These are phyloP conservation scores for Chondrostereum purpureum DNA, from an alignment of 1,284 basidiomycete species.

Conservation along the genomic window DNA sequence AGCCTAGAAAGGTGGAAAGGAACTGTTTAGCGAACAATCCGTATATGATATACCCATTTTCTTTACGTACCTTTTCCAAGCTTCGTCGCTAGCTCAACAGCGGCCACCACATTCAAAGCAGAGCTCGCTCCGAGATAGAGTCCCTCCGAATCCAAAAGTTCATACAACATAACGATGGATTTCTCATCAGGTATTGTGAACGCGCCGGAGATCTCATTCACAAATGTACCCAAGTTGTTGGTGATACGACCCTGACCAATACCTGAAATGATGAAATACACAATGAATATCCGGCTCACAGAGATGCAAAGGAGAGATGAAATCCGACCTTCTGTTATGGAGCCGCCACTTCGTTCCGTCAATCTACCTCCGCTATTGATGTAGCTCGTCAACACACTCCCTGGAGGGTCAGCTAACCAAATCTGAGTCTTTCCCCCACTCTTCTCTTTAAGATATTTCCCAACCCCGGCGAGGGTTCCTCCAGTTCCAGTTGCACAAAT, in stretches of 20 bases:
- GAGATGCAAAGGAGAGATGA: not conserved
- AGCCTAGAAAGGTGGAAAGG: slow-evolving; percentile 51
- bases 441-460: slow-evolving; percentile 82
- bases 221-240: slow-evolving; percentile 85
- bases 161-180: slow-evolving; percentile 91
- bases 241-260: slow-evolving; percentile 98
- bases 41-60: not conserved
- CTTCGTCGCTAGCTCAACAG: slow-evolving; percentile 80
- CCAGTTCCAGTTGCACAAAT: slow-evolving; percentile 94
- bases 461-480: slow-evolving; percentile 89
- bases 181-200: slow-evolving; percentile 86
- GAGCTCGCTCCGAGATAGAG: slow-evolving; percentile 96
- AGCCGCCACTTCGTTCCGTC: slow-evolving; percentile 77
- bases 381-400: slow-evolving; percentile 87
- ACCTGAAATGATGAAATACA: slow-evolving; percentile 40
- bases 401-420: slow-evolving; percentile 96
- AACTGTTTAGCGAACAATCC: slow-evolving; percentile 6
- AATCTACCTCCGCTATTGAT: slow-evolving; percentile 79
- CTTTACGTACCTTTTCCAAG: slow-evolving; percentile 66
- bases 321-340: slow-evolving; percentile 87
- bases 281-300: not conserved
- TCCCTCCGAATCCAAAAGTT: slow-evolving; percentile 88
- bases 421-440: slow-evolving; percentile 78
- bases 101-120: slow-evolving; percentile 93
- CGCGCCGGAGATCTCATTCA: slow-evolving; percentile 76